Base-by-base conservation (phyloP, 495 filamentous ascomycete genomes). In the Beverwykella pulmonaria region DNA sequence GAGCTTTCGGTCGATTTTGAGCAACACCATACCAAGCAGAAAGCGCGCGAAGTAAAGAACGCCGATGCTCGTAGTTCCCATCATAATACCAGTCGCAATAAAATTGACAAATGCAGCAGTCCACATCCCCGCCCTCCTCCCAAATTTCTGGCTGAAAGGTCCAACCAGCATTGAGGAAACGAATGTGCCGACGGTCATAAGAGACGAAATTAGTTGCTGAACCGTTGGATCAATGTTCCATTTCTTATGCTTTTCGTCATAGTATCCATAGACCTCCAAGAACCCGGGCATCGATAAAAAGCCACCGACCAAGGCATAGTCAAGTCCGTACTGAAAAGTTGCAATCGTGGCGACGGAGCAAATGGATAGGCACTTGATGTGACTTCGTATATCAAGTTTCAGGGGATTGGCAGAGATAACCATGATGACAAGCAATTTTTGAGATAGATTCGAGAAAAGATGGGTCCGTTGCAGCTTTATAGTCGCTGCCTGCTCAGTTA, bases 191-290 rank as follows among this genome's bases (percentile, higher is more conserved):
- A 63, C 53, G n/a, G 32, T 34, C 59, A 63, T 53, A 6, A 63
- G 36, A 15, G 26, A 36, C 14, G 29, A 39, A 14, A 63, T 60
- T 1, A 60, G 26, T 23, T 60, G 57, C 57, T 60, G 57, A n/a
- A 60, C 57, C 6, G 57, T 60, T n/a, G 57, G 57, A 22, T 60
- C 57, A 22, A 60, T 60, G 44, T 60, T 60, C 20, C 27, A 60
- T 22, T 48, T 27, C 25, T 15, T 8, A 10, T 14, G 57, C 4
- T 30, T 49, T 15, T 10, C 10, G 6, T 47, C 39, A 25, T 49
- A 44, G 57, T 60, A 60, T 5, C 57, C 57, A 20, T 27, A 60
- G 44, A 60, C 57, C 20, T 60, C 25, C n/a, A 60, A 32, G 44
- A 60, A 60, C 3, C 57, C 57, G 8, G 20, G 57, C 57, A 60